Evolutionary conservation across 768 basidiomycete genomes (phyloP).

Genomic region (Amanita exitialis): DNA sequence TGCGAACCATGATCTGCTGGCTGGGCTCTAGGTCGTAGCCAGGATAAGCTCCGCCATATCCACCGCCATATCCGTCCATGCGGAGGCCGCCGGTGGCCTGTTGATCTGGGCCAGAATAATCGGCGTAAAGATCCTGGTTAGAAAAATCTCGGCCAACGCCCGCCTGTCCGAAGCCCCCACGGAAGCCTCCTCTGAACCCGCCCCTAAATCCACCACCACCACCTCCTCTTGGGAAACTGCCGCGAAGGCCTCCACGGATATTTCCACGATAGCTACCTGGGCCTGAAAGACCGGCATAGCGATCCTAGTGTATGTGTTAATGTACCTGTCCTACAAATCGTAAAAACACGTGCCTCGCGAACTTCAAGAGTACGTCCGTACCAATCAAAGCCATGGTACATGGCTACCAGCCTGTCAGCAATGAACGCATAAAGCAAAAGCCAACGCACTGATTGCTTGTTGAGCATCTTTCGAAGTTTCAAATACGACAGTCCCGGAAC

Average conservation of each 20-base stretch:
- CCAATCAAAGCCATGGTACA: conserved; percentile 98
- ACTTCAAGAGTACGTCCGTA: conserved; percentile 94
- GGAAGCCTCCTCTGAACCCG: conserved; percentile 43
- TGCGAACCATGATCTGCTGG: conserved; percentile 97
- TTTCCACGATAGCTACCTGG: conserved; percentile 55
- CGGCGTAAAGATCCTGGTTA: conserved; percentile 84
- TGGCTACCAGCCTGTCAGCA: conserved; percentile 37
- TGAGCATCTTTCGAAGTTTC: conserved; percentile 85
- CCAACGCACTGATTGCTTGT: conserved; percentile 79
- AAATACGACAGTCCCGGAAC: conserved; percentile 96
- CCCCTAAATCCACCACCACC: conserved; percentile 13
- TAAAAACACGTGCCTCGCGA: conserved; percentile 56
- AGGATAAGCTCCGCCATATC: conserved; percentile 19
- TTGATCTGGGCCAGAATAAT: conserved; percentile 85
- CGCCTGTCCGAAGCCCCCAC: conserved; percentile 32
- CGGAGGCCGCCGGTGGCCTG: conserved; percentile 32
- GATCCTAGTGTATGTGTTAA: conserved; percentile 46
- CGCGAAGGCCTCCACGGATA: conserved; percentile 41
- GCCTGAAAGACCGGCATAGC: conserved; percentile 79
- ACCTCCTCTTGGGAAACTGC: conserved; percentile 29
- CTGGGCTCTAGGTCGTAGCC: conserved; percentile 71
- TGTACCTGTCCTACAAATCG: not conserved
- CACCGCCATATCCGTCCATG: conserved; percentile 28
- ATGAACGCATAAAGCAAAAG: not conserved
- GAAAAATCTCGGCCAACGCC: conserved; percentile 70